Evolutionary conservation across 768 basidiomycete genomes (phyloP).

Genomic region (Suillus fuscotomentosus): DNA sequence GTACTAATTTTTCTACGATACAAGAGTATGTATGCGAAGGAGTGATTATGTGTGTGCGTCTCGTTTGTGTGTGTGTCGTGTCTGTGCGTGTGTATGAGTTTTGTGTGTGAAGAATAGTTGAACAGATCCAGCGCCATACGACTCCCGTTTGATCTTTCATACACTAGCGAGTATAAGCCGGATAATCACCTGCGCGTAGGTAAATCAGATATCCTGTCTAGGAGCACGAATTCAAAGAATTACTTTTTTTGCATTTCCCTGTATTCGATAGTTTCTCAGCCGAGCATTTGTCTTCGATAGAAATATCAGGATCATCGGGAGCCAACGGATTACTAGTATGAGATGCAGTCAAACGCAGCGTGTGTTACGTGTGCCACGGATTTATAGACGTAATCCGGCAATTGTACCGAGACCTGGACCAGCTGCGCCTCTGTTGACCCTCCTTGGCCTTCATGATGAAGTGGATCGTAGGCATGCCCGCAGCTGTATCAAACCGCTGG

Average conservation of each 20-base stretch:
- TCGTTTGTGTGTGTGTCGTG: too few species aligned
- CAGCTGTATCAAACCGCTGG: not conserved
- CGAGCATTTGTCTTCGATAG: not conserved
- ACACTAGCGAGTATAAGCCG: not conserved
- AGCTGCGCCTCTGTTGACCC: not conserved
- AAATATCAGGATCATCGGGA: too few species aligned
- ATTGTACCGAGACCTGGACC: not conserved
- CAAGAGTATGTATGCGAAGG: too few species aligned
- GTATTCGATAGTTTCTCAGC: not conserved
- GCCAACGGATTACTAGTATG: not conserved
- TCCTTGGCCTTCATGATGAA: not conserved
- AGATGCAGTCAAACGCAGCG: not conserved
- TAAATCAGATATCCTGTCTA: not conserved
- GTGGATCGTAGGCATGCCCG: too few species aligned
- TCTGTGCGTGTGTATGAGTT: too few species aligned
- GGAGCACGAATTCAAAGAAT: not conserved
- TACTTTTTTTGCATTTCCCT: not conserved
- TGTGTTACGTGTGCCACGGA: not conserved
- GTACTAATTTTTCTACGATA: too few species aligned
- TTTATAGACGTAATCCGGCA: not conserved
- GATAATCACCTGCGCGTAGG: not conserved
- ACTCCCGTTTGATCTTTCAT: not conserved
- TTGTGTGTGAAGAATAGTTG: too few species aligned
- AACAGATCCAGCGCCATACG: too few species aligned
- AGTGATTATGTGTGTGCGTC: too few species aligned